Base-by-base conservation (phyloP, 345 rosid genomes). In the Abelmoschus esculentus region DNA sequence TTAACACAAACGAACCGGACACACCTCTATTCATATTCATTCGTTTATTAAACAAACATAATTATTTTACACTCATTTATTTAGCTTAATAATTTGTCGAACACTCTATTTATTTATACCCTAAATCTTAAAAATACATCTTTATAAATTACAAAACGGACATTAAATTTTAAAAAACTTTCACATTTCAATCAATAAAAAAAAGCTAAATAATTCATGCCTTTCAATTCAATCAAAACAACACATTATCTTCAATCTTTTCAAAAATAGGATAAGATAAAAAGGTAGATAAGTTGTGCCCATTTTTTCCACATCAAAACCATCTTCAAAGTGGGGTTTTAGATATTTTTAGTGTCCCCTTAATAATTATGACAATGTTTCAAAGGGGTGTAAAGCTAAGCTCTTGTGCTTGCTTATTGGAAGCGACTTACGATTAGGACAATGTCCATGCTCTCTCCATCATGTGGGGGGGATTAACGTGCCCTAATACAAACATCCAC, bases 401-500 rank as follows among this genome's bases (percentile, higher is more conserved):
- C 44, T 31, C 19, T 12, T 52, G 56, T 58, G 61, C 36, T 73
- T 32, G 14, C 12, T 70, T 55, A 22, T 10, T 19, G 26, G 81
- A 78, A 71, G 76, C 19, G 79, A 83, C 84, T 74, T 80, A 73
- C 53, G 86, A 83, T 74, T 61, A 75, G 74, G 83, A 78, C 80
- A 34, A 71, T 42, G 52, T 54, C 62, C 26, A n/a, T 15, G 15
- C 68, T 40, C 55, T 61, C 47, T 5, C 19, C 1, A 13, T 14
- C 15, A 29, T 13, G 72, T 71, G 72, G 86, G 82, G 74, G 80
- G 78, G 38, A 61, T 72, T 76, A 76, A 67, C 68, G 53, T 72
- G 61, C 26, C 74, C 70, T 74, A 79, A 77, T 67, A 18, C 61
- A 64, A 29, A 82, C 76, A 68, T 74, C 36, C 5, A 34, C 36